Evolutionary conservation across 2,329 filamentous ascomycete genomes (phyloP).

Genomic region (Myrmaecium sp.): DNA sequence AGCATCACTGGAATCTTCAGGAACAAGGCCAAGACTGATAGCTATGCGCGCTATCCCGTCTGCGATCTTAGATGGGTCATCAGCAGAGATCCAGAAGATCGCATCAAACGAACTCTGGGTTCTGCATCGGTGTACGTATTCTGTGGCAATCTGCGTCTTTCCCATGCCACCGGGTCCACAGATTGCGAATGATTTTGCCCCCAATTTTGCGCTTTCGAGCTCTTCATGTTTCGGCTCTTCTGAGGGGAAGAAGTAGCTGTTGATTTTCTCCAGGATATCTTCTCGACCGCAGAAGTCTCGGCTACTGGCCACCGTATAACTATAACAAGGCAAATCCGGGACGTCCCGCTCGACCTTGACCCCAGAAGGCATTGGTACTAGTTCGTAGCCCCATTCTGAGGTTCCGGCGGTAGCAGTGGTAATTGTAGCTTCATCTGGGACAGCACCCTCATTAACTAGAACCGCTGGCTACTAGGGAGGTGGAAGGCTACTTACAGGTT

Average conservation of each 20-base stretch:
- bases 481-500: too few species aligned
- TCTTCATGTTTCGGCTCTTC: not conserved
- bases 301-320: slow-evolving; percentile 1
- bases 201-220: not conserved
- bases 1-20: slow-evolving; percentile 4
- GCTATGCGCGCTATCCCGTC: slow-evolving; percentile 5
- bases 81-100: slow-evolving; percentile 6
- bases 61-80: slow-evolving; percentile 3
- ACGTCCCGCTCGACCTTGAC: not conserved
- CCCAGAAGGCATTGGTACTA: not conserved
- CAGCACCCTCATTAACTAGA: too few species aligned
- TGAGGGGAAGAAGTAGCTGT: not conserved
- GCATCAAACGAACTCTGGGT: slow-evolving; percentile 4
- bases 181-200: slow-evolving; percentile 4
- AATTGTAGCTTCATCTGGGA: too few species aligned
- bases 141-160: slow-evolving; percentile 12
- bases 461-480: too few species aligned
- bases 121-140: slow-evolving; percentile 7
- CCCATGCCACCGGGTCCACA: slow-evolving; percentile 11
- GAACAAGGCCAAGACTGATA: slow-evolving; percentile 2
- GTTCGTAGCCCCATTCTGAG: too few species aligned
- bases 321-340: slow-evolving; percentile 3
- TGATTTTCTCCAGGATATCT: not conserved
- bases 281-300: slow-evolving; percentile 3
- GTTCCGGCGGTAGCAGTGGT: too few species aligned